Percentiles rank a stretch among this genome's conserved stretches.
Evolutionary conservation across 2,329 filamentous ascomycete genomes (phyloP).

Genomic region (Lachnellula arida): DNA sequence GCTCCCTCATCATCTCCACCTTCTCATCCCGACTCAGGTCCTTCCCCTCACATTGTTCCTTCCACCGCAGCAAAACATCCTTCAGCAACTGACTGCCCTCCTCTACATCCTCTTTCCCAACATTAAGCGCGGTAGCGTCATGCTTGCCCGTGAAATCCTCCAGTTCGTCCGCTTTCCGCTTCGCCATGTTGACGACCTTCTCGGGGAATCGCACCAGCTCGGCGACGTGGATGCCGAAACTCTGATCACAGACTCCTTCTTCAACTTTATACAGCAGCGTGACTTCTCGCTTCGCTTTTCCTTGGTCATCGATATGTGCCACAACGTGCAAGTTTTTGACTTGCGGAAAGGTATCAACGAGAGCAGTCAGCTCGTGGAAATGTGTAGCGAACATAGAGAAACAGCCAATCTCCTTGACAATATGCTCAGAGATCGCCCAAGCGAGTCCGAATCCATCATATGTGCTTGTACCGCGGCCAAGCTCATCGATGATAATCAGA

Average conservation of each 20-base stretch:
- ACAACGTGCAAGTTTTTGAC: slow-evolving; percentile 94
- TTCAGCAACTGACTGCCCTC: slow-evolving; percentile 84
- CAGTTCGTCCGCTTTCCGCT: slow-evolving; percentile 94
- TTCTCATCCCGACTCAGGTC: slow-evolving; percentile 69
- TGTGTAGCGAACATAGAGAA: slow-evolving; percentile 96
- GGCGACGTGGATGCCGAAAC: slow-evolving; percentile 96
- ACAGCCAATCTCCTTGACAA: slow-evolving; percentile 89
- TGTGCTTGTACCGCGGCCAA: slow-evolving; percentile 92
- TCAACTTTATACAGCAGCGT: slow-evolving; percentile 96
- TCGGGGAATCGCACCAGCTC: slow-evolving; percentile 94
- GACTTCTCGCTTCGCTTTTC: slow-evolving; percentile 62
- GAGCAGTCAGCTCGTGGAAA: slow-evolving; percentile 93
- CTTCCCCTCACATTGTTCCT: slow-evolving; percentile 61
- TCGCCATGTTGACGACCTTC: slow-evolving; percentile 99
- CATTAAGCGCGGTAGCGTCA: slow-evolving; percentile 54
- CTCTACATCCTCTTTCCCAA: slow-evolving; percentile 82
- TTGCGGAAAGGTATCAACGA: slow-evolving; percentile 80
- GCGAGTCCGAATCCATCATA: slow-evolving; percentile 99
- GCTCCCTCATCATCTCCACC: slow-evolving; percentile 69
- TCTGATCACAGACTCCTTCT: slow-evolving; percentile 92
- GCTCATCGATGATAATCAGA: slow-evolving; percentile 96
- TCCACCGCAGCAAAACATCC: slow-evolving; percentile 79
- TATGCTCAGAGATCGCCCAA: slow-evolving; percentile 98
- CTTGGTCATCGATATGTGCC: slow-evolving; percentile 68
- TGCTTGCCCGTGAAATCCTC: slow-evolving; percentile 89